Base-by-base conservation (phyloP, 306 rosid genomes). In the Amphicarpaea edgeworthii region DNA sequence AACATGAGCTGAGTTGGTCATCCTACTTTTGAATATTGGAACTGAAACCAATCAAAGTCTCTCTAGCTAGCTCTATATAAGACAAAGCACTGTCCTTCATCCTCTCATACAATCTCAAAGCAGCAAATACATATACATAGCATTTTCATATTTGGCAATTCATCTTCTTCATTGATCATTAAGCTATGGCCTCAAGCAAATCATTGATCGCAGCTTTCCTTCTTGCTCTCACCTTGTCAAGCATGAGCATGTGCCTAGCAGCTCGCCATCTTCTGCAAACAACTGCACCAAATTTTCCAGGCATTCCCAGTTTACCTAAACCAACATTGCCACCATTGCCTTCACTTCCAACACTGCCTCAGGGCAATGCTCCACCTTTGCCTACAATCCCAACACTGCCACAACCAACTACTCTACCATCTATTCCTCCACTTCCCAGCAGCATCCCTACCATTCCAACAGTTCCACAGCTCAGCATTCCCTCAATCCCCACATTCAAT, bases 201-300 rank as follows among this genome's bases (percentile, higher is more conserved):
- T 38, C 47, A 8, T 40, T 79, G 46, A 49, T 65, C 50, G 21
- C 51, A 32, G 38, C 26, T 47, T 30, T 84, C 51, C 50, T 84
- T 41, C 12, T 84, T 66, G 34, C 73, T 28, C 12, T 84, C 1
- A 41, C 17, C 62, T 71, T 76, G 5, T 70, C 79, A 50, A 70
- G 71, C 82, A 58, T 77, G 42, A 63, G 24, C 64, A 30, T 58
- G 14, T 42, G 59, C 77, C 45, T 58, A 30, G 87, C 53, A 40
- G 77, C 82, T 64, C 79, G 87, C 26, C 50, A 62, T 51, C 84
- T 83, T 4, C 15, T 83, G 59, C 84, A 75, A 41, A 66, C 84
- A 3, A 16, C 70, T 20, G 14, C 64, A 30, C 63, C 72, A 69
- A 72, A 45, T 50, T 47, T 78, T 12, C 82, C 82, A 1, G 23